Conservation (phyloP, 2,329 filamentous ascomycete species). For the Fusarium neocosmosporiellum region DNA sequence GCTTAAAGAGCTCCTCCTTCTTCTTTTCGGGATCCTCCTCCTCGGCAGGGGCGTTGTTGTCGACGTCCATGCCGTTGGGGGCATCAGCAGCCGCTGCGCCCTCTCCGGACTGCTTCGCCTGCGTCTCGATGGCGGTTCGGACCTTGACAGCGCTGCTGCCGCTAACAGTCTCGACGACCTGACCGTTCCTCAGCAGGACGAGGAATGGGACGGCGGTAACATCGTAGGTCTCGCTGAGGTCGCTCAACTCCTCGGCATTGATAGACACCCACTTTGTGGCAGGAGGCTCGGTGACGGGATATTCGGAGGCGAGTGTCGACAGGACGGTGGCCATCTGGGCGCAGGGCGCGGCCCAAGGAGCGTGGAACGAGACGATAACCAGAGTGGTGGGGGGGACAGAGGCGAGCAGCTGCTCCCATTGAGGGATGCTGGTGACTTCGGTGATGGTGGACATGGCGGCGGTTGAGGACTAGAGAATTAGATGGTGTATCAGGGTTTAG, state of each 20-base stretch:
- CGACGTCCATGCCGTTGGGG: constrained; percentile 51
- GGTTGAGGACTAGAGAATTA: constrained; percentile 11
- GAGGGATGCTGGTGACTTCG: constrained; percentile 78
- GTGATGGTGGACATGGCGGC: constrained; percentile 77
- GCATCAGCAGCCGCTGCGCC: constrained; percentile 48
- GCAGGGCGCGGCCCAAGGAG: constrained; percentile 96
- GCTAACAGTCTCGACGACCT: constrained; percentile 85
- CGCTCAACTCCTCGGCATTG: constrained; percentile 93
- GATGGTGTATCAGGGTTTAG: constrained; percentile 14
- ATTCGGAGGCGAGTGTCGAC: constrained; percentile 85
- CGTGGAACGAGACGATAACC: constrained; percentile 92
- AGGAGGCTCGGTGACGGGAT: constrained; percentile 74
- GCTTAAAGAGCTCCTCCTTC: constrained; percentile 87
- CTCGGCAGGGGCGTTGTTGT: constrained; percentile 54
- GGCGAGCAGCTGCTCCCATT: constrained; percentile 77
- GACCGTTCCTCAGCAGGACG: constrained; percentile 80
- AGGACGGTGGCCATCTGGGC: constrained; percentile 93
- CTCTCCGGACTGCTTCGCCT: constrained; percentile 66
- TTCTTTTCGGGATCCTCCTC: constrained; percentile 67
- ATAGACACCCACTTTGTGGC: constrained; percentile 86
- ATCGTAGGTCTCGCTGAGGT: constrained; percentile 91
- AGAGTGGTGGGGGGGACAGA: constrained; percentile 77
- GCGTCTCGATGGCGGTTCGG: constrained; percentile 84
- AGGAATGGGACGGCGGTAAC: constrained; percentile 95
- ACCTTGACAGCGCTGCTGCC: constrained; percentile 91